phyloP scores from a whole-genome alignment of 345 rosid species.

The Eucalyptus polyanthemos region DNA sequence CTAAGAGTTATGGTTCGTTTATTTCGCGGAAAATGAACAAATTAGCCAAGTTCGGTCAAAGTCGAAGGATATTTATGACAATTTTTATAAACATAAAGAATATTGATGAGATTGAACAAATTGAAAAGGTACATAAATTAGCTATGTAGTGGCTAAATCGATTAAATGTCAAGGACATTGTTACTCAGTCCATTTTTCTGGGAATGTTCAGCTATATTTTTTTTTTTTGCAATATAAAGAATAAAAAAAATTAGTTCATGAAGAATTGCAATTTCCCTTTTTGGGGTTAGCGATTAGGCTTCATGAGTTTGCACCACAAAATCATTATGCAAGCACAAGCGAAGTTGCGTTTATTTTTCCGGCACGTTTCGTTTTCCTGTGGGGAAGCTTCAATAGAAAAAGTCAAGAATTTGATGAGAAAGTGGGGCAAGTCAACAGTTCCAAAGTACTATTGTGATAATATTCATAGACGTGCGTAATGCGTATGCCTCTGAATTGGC shows the following conservation, averaged over 20 bases:
- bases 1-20: fast-evolving
- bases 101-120: neutral
- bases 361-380: neutral
- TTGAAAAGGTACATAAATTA: neutral
- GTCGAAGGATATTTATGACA: neutral
- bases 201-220: neutral
- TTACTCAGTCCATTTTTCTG: neutral
- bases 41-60: neutral
- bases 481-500: neutral
- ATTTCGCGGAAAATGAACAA: too few relatives aligned
- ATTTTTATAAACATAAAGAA: neutral
- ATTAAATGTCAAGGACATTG: neutral
- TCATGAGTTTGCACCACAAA: neutral
- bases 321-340: neutral
- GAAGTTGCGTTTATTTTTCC: neutral
- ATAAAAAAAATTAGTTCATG: neutral
- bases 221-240: fast-evolving
- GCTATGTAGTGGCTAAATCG: fast-evolving
- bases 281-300: neutral
- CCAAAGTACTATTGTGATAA: neutral
- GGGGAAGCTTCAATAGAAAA: neutral
- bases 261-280: neutral
- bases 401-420: neutral
- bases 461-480: neutral
- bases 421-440: neutral